phyloP scores from a whole-genome alignment of 1,284 basidiomycete genomes.

The Ceratobasidium sp. region DNA sequence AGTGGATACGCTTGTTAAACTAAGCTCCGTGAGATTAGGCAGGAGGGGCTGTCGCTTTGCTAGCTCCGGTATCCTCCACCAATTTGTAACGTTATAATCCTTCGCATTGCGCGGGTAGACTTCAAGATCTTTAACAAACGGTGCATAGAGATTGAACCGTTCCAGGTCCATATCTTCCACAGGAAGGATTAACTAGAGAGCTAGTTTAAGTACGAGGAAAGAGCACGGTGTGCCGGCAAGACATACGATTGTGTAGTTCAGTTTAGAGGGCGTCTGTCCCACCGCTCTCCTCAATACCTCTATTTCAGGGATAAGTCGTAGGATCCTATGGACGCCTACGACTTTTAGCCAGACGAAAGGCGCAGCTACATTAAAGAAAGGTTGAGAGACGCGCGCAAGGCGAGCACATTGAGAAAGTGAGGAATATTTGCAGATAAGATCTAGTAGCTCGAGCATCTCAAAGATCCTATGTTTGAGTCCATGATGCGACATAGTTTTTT shows the following conservation, averaged over 20 bases:
- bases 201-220: not conserved
- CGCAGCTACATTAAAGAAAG: not conserved
- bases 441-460: not conserved
- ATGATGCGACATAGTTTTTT: too few relatives aligned
- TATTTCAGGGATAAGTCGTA: not conserved
- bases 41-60: not conserved
- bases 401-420: not conserved
- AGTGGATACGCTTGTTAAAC: not conserved
- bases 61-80: not conserved
- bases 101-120: not conserved
- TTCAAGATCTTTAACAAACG: not conserved
- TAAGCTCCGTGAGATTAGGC: slow-evolving; percentile 1
- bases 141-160: not conserved
- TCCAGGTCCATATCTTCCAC: not conserved
- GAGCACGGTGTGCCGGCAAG: not conserved
- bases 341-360: slow-evolving; percentile 6
- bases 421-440: not conserved
- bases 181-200: not conserved
- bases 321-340: not conserved
- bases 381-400: not conserved
- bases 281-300: too few relatives aligned
- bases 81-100: not conserved
- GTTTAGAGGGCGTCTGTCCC: not conserved
- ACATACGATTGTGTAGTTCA: not conserved
- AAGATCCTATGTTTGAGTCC: not conserved